Conservation (phyloP, 805 yeast species). For the Kuraishia ogatae region DNA sequence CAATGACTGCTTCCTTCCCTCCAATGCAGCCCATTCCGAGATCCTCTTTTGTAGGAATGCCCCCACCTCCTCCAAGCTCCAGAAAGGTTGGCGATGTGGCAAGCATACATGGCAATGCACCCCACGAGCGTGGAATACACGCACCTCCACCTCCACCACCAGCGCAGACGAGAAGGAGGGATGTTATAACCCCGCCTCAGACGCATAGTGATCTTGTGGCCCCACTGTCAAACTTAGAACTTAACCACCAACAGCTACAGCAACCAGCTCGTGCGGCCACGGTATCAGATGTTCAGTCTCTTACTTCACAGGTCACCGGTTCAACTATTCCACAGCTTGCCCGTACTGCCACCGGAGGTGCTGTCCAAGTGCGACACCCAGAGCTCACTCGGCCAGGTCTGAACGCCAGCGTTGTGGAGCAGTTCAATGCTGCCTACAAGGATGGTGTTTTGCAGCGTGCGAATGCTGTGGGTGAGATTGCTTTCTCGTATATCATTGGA, state of each 20-base stretch:
- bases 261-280: neutral
- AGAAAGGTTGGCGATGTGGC: constrained; percentile 8
- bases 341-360: constrained; percentile 23
- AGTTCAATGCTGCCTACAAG: constrained; percentile 62
- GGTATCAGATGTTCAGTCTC: constrained; percentile 2
- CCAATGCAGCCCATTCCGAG: constrained; percentile 23
- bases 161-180: constrained; percentile 9
- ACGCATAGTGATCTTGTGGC: neutral
- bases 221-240: neutral
- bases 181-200: neutral
- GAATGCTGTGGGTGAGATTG: constrained; percentile 77
- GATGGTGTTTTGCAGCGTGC: constrained; percentile 56
- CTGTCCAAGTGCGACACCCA: constrained; percentile 38
- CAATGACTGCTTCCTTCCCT: constrained; percentile 9
- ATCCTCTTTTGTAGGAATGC: constrained; percentile 8
- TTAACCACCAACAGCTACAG: neutral
- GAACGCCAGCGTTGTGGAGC: constrained; percentile 81
- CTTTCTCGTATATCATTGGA: constrained; percentile 52
- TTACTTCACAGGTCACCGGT: constrained; percentile 37
- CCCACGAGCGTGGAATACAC: constrained; percentile 1
- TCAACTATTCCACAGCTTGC: constrained; percentile 21
- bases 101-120: constrained; percentile 18
- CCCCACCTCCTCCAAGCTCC: constrained; percentile 24
- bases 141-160: constrained; percentile 18
- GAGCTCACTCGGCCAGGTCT: constrained; percentile 52